phyloP scores from a whole-genome alignment of 108 stramenopile species.

The Nitzschia sp. region DNA sequence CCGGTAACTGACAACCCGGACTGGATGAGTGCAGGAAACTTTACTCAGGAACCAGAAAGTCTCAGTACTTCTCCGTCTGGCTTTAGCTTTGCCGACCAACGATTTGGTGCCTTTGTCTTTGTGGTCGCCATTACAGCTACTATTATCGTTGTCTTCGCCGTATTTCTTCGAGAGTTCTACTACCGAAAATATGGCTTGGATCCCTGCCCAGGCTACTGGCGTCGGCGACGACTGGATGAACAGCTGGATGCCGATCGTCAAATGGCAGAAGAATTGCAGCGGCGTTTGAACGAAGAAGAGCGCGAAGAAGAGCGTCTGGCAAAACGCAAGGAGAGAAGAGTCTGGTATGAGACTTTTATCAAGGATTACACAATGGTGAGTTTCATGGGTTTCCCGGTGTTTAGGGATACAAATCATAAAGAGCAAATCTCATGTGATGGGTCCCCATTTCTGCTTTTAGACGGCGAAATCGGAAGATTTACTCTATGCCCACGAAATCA shows the following conservation, averaged over 20 bases:
- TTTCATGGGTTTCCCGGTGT: conserved; percentile 7
- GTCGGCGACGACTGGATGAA: neutral
- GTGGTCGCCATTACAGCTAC: neutral
- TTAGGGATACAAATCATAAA: no score
- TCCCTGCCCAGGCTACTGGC: neutral
- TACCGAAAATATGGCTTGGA: conserved; percentile 9
- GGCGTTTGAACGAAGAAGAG: conserved; percentile 27
- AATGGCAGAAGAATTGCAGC: conserved; percentile 25
- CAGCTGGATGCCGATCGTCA: conserved; percentile 18
- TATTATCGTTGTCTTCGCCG: neutral
- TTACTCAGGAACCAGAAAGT: no score
- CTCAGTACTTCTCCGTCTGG: no score
- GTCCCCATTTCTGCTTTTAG: neutral
- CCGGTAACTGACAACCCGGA: no score
- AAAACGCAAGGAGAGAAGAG: conserved; percentile 39
- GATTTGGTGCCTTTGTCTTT: conserved; percentile 4
- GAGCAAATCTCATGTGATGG: neutral
- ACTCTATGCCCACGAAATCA: conserved; percentile 18
- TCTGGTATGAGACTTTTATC: conserved; percentile 44
- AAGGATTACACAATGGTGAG: conserved; percentile 44
- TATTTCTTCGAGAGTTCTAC: conserved; percentile 18
- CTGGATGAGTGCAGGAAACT: no score
- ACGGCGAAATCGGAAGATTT: conserved; percentile 8
- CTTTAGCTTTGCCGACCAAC: neutral
- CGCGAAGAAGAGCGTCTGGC: conserved; percentile 18